Conservation (phyloP, 169 alveolate species). For the Miamiensis avidus region DNA sequence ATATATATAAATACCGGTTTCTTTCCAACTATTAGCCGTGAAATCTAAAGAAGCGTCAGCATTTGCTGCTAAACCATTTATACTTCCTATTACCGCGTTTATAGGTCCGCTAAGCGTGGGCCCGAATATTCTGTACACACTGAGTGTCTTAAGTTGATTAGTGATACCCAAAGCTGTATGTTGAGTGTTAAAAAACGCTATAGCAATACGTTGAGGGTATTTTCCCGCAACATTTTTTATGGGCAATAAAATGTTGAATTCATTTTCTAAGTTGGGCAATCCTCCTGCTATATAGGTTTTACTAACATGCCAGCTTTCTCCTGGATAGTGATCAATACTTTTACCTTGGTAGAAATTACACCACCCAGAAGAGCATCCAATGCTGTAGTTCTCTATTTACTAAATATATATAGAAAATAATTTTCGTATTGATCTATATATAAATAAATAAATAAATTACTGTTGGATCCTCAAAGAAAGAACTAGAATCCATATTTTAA, state of each 20-base stretch:
- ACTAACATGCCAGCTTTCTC: neutral
- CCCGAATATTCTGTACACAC: neutral
- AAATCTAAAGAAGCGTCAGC: neutral
- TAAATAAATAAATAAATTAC: neutral
- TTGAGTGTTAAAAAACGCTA: neutral
- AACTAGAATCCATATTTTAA: neutral
- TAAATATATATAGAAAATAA: too few relatives aligned
- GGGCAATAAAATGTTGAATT: neutral
- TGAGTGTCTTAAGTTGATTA: neutral
- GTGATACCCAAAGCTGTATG: neutral
- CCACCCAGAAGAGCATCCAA: neutral
- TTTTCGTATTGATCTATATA: neutral
- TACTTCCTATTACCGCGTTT: neutral
- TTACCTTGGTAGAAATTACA: neutral
- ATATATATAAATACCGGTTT: neutral
- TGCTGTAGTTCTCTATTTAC: neutral
- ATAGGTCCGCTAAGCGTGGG: neutral
- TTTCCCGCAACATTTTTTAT: neutral
- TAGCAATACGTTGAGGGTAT: neutral
- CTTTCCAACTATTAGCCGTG: neutral
- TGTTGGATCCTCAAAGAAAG: neutral
- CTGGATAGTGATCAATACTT: neutral
- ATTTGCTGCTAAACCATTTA: neutral
- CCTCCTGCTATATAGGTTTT: neutral
- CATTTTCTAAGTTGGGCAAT: neutral